These are phyloP conservation scores for Debaryomyces maramus DNA, from an alignment of 805 yeast genomes.

Conservation along the genomic window DNA sequence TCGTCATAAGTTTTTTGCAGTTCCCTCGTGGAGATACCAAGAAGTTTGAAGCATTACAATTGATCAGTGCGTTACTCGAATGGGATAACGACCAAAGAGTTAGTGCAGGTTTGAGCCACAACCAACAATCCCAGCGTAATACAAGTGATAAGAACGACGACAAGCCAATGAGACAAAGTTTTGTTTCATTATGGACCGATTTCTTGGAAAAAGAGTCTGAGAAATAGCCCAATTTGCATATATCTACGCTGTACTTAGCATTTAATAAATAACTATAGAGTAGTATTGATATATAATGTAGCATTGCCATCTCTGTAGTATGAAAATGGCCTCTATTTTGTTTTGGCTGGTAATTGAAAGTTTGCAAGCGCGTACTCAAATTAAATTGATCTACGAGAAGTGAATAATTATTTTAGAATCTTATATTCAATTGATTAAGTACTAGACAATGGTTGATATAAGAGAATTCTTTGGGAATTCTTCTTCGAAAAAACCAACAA, in stretches of 20 bases:
- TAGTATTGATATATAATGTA: neutral
- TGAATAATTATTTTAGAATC: neutral
- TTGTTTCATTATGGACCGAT: constrained; percentile 79
- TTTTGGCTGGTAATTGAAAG: too few species aligned
- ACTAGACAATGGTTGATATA: constrained; percentile 12
- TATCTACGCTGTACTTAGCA: neutral
- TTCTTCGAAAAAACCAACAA: neutral
- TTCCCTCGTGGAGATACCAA: constrained; percentile 92
- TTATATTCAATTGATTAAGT: neutral
- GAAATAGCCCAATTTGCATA: neutral
- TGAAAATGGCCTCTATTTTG: too few species aligned
- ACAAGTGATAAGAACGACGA: constrained; percentile 17
- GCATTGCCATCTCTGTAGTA: too few species aligned
- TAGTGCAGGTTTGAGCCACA: constrained; percentile 68
- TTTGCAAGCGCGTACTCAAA: neutral
- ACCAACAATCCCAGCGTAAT: constrained; percentile 22
- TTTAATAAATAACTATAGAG: neutral
- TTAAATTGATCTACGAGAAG: neutral
- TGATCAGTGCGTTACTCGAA: constrained; percentile 76
- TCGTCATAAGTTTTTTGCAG: constrained; percentile 79
- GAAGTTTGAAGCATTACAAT: constrained; percentile 86
- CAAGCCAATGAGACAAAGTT: constrained; percentile 46
- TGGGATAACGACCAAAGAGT: constrained; percentile 84
- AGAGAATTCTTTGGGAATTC: constrained; percentile 12
- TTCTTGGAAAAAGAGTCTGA: constrained; percentile 69